Percentiles rank a stretch among this genome's conserved stretches.
These are phyloP conservation scores for Ballota nigra DNA, from an alignment of 257 asterid species.

Conservation along the genomic window DNA sequence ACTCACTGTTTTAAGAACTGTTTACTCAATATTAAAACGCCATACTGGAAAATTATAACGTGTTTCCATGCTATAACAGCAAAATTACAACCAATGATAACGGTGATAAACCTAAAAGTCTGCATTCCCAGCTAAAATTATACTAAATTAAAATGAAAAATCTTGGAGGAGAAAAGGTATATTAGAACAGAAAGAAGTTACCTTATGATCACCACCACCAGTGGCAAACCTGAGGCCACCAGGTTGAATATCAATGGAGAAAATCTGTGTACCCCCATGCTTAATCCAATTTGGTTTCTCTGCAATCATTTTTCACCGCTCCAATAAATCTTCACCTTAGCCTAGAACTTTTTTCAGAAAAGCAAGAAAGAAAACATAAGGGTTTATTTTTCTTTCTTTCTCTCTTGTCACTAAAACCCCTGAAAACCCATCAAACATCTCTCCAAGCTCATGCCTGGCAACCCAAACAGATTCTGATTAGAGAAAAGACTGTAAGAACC, in stretches of 20 bases:
- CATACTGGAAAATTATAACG: neutral
- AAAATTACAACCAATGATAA: neutral
- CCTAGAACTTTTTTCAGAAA: neutral
- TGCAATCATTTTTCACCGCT: conserved; percentile 61
- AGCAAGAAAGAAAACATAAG: neutral
- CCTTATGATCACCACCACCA: conserved; percentile 99
- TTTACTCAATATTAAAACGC: neutral
- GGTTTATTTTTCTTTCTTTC: neutral
- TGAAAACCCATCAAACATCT: conserved; percentile 27
- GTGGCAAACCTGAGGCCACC: conserved; percentile 98
- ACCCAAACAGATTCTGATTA: conserved; percentile 17
- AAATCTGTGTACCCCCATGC: conserved; percentile 87
- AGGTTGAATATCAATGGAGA: conserved; percentile 96
- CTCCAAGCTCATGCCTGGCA: conserved; percentile 34
- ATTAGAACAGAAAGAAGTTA: conserved; percentile 15
- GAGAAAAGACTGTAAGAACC: neutral
- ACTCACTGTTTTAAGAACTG: neutral
- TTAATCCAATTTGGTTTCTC: conserved; percentile 85
- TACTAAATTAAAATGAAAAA: neutral
- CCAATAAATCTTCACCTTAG: conserved; percentile 4
- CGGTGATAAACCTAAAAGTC: neutral
- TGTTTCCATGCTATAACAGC: neutral
- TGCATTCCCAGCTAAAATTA: conserved; percentile 17
- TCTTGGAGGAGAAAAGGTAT: neutral
- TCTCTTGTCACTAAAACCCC: conserved; percentile 34